Conservation (phyloP, 345 rosid genomes). For the Syzygium oleosum region DNA sequence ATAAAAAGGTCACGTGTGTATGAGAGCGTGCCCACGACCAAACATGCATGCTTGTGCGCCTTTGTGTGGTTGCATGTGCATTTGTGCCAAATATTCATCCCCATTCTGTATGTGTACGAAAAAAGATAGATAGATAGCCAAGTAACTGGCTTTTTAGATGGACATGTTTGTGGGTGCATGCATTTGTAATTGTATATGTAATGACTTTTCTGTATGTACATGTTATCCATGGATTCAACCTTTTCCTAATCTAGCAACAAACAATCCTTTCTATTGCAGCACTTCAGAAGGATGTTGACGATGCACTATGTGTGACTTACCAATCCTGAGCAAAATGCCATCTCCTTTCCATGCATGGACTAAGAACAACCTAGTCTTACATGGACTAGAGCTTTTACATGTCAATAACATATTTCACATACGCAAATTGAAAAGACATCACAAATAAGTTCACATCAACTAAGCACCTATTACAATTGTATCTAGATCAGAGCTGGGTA, state of each 20-base stretch:
- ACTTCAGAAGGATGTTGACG: background rate
- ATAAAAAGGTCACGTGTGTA: background rate
- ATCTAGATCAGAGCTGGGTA: background rate
- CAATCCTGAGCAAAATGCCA: too few relatives aligned
- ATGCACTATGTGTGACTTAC: background rate
- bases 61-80: background rate
- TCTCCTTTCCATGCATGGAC: too few relatives aligned
- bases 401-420: too few relatives aligned
- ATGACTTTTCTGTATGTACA: background rate
- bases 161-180: background rate
- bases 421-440: background rate
- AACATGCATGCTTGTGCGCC: background rate
- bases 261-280: background rate
- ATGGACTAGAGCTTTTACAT: too few relatives aligned
- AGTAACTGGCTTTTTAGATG: background rate
- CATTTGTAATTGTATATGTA: background rate
- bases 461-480: background rate
- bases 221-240: background rate
- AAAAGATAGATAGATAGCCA: background rate
- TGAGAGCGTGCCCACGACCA: background rate
- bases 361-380: too few relatives aligned
- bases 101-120: background rate
- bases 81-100: background rate
- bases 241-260: background rate
- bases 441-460: background rate